Percentiles rank a stretch among this genome's conserved stretches.
Evolutionary conservation across 805 yeast species (phyloP).

Genomic region (Starmerella sp.): DNA sequence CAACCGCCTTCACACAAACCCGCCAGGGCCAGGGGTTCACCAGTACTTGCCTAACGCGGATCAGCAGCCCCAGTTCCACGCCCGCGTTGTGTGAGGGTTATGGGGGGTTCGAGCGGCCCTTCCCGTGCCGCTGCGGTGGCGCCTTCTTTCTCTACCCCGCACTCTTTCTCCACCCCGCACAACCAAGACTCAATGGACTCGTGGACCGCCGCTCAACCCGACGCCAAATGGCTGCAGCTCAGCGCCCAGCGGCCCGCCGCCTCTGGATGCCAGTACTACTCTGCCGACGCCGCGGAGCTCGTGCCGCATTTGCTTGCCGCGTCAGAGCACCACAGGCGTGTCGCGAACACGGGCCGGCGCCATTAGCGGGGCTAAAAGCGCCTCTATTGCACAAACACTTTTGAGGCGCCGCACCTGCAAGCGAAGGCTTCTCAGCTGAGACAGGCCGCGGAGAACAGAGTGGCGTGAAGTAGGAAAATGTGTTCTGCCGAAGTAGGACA

Average conservation of each 20-base stretch:
- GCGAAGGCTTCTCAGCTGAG: no score
- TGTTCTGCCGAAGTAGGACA: no score
- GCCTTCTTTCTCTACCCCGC: background rate
- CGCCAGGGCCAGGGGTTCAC: no score
- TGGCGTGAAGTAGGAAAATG: no score
- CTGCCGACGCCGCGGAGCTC: background rate
- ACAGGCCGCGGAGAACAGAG: no score
- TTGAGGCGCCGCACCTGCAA: no score
- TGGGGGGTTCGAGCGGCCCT: no score
- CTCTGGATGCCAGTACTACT: background rate
- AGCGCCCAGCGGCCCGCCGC: background rate
- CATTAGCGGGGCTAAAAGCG: no score
- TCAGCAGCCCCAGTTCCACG: background rate
- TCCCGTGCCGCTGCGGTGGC: no score
- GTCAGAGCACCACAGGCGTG: background rate
- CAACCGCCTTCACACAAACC: no score
- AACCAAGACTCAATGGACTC: background rate
- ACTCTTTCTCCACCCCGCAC: background rate
- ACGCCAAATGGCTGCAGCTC: background rate
- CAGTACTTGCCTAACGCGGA: background rate
- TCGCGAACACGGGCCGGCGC: background rate
- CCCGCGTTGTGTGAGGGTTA: no score
- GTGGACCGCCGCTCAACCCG: background rate
- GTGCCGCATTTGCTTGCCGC: background rate
- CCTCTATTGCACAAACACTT: no score